Percentiles rank a stretch among this genome's conserved stretches.
Conservation (phyloP, 306 rosid genomes). For the Dryas alaskensis region DNA sequence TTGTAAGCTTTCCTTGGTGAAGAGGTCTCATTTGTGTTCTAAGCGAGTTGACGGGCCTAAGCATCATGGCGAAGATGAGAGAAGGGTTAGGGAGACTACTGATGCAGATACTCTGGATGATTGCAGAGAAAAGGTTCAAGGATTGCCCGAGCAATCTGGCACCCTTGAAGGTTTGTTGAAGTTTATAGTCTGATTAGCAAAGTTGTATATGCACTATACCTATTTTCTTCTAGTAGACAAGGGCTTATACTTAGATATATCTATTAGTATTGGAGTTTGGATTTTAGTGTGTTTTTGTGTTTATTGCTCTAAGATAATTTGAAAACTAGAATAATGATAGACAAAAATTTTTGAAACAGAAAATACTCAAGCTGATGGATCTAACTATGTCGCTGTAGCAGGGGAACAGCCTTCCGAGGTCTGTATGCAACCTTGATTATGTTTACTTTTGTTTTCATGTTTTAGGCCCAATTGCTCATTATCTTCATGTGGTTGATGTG, state of each 20-base stretch:
- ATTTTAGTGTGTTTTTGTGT: conserved; percentile 8
- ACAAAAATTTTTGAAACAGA: conserved; percentile 31
- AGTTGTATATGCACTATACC: conserved; percentile 9
- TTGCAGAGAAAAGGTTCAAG: conserved; percentile 27
- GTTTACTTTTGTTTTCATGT: conserved; percentile 1
- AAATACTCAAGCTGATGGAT: conserved; percentile 40
- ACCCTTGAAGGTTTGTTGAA: conserved; percentile 50
- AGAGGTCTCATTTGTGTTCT: conserved; percentile 40
- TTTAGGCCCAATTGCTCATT: conserved; percentile 15
- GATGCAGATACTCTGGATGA: conserved; percentile 27
- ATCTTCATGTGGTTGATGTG: conserved; percentile 27
- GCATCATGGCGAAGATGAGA: conserved; percentile 24
- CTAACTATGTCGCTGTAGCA: conserved; percentile 61
- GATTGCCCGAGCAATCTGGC: conserved; percentile 27
- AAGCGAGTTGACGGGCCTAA: conserved; percentile 22
- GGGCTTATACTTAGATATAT: conserved; percentile 8
- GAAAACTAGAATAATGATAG: conserved; percentile 8
- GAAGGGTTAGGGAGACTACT: conserved; percentile 28
- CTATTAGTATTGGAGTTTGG: conserved; percentile 14
- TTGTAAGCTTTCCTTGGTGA: conserved; percentile 79
- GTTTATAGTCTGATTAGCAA: neutral
- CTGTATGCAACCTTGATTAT: conserved; percentile 21
- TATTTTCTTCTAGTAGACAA: neutral
- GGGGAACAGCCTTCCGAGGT: conserved; percentile 87
- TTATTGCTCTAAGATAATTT: conserved; percentile 9